These are phyloP conservation scores for Viola odorata DNA, from an alignment of 345 rosid genomes.

Conservation along the genomic window DNA sequence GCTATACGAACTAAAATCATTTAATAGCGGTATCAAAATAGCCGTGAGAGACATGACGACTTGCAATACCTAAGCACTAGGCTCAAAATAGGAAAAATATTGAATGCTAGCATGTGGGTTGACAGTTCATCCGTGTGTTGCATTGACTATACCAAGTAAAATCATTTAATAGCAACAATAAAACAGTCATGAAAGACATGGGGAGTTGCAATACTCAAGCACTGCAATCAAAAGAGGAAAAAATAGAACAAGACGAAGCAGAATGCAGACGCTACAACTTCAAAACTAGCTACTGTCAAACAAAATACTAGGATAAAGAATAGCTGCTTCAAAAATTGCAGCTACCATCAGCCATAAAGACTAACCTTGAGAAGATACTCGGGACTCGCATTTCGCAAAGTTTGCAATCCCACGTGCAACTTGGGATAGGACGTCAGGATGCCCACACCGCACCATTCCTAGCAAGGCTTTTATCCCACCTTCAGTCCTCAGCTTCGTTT, in stretches of 20 bases:
- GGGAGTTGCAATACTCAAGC: too few species aligned
- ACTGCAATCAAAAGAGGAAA: too few species aligned
- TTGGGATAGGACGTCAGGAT: conserved; percentile 35
- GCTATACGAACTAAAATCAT: neutral
- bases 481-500: conserved; percentile 27
- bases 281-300: neutral
- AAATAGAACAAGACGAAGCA: neutral
- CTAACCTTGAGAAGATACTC: conserved; percentile 26
- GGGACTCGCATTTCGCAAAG: conserved; percentile 33
- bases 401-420: conserved; percentile 33
- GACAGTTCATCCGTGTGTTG: too few species aligned
- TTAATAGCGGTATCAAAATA: neutral
- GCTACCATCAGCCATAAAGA: neutral
- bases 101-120: too few species aligned
- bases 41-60: neutral
- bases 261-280: neutral
- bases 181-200: too few species aligned
- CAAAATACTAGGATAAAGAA: too few species aligned
- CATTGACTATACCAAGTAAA: too few species aligned
- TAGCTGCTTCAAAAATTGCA: too few species aligned
- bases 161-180: too few species aligned
- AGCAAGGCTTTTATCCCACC: conserved; percentile 34
- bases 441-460: conserved; percentile 35
- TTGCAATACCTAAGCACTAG: too few species aligned
- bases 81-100: too few species aligned